Conservation (phyloP, 805 yeast species). For the Monosporozyma aquatica region DNA sequence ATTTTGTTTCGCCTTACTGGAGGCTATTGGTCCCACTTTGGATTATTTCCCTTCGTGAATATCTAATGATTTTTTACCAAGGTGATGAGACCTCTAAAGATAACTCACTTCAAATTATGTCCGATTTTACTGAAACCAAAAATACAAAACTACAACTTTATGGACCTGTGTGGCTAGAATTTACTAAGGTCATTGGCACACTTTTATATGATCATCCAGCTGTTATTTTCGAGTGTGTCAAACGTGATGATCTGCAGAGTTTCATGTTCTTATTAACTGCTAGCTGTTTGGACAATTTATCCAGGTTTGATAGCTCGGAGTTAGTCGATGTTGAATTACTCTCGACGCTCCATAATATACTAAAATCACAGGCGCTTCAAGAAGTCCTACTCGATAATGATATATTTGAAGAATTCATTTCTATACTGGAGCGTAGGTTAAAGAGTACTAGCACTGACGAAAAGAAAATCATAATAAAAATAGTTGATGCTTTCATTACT, state of each 20-base stretch:
- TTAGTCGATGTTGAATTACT: constrained; percentile 31
- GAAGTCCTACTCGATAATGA: constrained; percentile 54
- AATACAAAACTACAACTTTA: constrained; percentile 26
- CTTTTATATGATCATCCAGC: constrained; percentile 44
- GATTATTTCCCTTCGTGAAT: constrained; percentile 68
- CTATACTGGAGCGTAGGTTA: constrained; percentile 62
- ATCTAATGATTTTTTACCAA: constrained; percentile 53
- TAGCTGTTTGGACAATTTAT: constrained; percentile 69
- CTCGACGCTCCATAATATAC: constrained; percentile 45
- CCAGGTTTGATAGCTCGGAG: constrained; percentile 31
- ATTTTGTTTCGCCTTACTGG: constrained; percentile 47
- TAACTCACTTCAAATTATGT: background rate
- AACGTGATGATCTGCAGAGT: constrained; percentile 44
- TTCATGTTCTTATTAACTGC: constrained; percentile 77
- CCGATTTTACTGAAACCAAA: background rate
- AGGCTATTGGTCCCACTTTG: constrained; percentile 63
- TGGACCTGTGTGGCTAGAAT: constrained; percentile 59
- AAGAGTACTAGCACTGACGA: constrained; percentile 47
- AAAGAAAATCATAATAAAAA: constrained; percentile 41
- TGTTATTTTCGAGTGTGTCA: constrained; percentile 39
- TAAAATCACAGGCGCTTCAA: constrained; percentile 49
- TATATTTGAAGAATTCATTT: constrained; percentile 67
- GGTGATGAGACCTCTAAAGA: constrained; percentile 20
- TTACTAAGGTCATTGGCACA: constrained; percentile 66
- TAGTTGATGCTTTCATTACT: constrained; percentile 47